These are phyloP conservation scores for Quercus ilex DNA, from an alignment of 306 rosid species.

Conservation along the genomic window DNA sequence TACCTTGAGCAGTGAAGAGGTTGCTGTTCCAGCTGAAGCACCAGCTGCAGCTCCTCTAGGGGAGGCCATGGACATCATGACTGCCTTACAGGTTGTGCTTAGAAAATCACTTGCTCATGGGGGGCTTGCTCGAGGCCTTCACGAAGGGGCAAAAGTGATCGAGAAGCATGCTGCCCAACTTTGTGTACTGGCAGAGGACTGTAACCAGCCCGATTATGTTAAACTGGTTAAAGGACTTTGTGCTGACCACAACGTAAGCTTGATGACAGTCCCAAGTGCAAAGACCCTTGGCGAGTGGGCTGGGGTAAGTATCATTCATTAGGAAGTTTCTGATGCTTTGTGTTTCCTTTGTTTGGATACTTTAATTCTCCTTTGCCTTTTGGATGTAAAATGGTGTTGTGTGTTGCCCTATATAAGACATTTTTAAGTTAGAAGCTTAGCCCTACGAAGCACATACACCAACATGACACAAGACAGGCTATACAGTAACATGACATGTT, in stretches of 20 bases:
- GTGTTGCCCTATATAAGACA: not conserved
- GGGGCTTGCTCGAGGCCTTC: conserved; percentile 81
- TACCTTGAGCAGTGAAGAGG: conserved; percentile 39
- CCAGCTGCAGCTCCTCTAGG: conserved; percentile 32
- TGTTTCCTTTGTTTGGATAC: not conserved
- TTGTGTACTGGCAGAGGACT: conserved; percentile 87
- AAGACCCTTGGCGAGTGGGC: conserved; percentile 97
- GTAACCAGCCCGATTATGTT: conserved; percentile 79
- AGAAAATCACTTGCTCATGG: conserved; percentile 83
- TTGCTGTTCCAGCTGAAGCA: conserved; percentile 27
- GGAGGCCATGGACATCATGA: conserved; percentile 48
- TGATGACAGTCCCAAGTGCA: conserved; percentile 75
- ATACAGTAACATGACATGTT: no score
- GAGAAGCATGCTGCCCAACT: conserved; percentile 85
- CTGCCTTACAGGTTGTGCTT: conserved; percentile 76
- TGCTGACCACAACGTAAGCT: conserved; percentile 73
- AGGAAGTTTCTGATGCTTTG: not conserved
- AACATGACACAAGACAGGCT: no score
- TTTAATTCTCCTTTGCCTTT: not conserved
- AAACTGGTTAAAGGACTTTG: conserved; percentile 86
- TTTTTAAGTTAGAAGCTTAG: not conserved
- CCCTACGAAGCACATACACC: no score
- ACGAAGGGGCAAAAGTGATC: conserved; percentile 73
- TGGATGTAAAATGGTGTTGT: not conserved
- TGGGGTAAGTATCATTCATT: conserved; percentile 62